These are phyloP conservation scores for Tripterygium wilfordii DNA, from an alignment of 177 flowering plant species.

Conservation along the genomic window DNA sequence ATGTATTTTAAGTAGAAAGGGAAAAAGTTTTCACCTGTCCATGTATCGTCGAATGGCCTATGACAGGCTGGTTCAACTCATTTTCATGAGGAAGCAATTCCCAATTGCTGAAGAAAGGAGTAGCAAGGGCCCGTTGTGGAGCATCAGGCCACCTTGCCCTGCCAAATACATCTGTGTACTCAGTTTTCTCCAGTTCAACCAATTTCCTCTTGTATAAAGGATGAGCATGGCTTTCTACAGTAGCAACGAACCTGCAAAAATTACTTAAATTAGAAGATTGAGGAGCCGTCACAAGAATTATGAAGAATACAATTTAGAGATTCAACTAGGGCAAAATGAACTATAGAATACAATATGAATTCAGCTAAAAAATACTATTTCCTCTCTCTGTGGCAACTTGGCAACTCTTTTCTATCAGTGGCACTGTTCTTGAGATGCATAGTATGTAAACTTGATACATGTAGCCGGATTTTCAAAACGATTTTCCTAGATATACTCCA, in stretches of 20 bases:
- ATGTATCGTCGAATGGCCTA: slow-evolving; percentile 72
- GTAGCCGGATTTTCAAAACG: too few relatives aligned
- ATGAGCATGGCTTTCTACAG: slow-evolving; percentile 85
- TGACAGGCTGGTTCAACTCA: slow-evolving; percentile 64
- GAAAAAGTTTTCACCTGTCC: slow-evolving; percentile 43
- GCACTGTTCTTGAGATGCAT: too few relatives aligned
- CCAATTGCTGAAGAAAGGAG: slow-evolving; percentile 58
- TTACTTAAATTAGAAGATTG: not conserved
- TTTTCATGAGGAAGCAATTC: slow-evolving; percentile 58
- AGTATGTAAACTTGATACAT: too few relatives aligned
- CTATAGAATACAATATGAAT: too few relatives aligned
- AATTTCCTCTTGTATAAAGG: slow-evolving; percentile 72
- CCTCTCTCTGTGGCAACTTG: too few relatives aligned
- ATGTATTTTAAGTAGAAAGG: not conserved
- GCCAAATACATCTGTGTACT: slow-evolving; percentile 71
- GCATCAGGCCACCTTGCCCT: slow-evolving; percentile 93
- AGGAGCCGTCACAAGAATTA: too few relatives aligned
- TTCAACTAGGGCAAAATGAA: too few relatives aligned
- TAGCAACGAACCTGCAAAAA: slow-evolving; percentile 69
- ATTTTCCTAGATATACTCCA: too few relatives aligned
- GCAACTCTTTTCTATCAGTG: too few relatives aligned
- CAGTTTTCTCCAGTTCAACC: slow-evolving; percentile 53
- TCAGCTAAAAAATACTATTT: too few relatives aligned
- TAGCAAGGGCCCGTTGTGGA: slow-evolving; percentile 69
- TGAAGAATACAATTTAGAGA: too few relatives aligned